Base-by-base conservation (phyloP, 441 rosid genomes). In the Brassica hybrid region DNA sequence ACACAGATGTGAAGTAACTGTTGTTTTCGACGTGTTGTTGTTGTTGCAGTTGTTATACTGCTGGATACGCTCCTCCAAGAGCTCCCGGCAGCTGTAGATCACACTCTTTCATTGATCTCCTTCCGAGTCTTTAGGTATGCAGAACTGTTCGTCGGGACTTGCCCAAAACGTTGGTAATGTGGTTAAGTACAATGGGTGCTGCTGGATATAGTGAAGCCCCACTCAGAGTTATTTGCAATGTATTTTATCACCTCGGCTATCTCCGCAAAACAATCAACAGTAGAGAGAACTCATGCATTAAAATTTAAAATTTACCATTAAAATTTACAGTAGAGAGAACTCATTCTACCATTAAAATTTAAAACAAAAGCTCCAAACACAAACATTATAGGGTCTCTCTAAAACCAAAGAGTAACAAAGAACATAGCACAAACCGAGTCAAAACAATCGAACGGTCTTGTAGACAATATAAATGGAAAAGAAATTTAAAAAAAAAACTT, bases 41-140 rank as follows among this genome's bases (percentile, higher is more conserved):
- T 78, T 18, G 75, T 68, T 27, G n/a, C 12, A 7, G 71, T 61
- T 17, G 67, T 60, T 36, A 61, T 21, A 90, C 91, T 86, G 45
- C 74, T 48, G 5, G 76, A 64, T 7, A 88, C 71, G 16, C 88
- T 86, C 91, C 87, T 86, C 92, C 87, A 83, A 13, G 91, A 85
- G 77, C 81, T 76, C 23, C 23, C 23, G 43, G 97, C 97, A 54
- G 19, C 19, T 18, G 19, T 18, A 18, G 19, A 18, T 18, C 23
- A 21, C 91, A 90, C 23, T 88, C 92, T 86, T 88, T 93, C 98
- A 93, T 93, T 6, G 98, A 90, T 67, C 32, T 25, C 30, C 3
- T 21, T 83, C 32, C 32, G 32, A 27, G 6, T 27, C 32, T 27
- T 27, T 5, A 27, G 90, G 90, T 85, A 71, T 91, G 97, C 84